Conservation (phyloP, 176 grass and related monocot genomes). For the Urochloa ruziziensis region DNA sequence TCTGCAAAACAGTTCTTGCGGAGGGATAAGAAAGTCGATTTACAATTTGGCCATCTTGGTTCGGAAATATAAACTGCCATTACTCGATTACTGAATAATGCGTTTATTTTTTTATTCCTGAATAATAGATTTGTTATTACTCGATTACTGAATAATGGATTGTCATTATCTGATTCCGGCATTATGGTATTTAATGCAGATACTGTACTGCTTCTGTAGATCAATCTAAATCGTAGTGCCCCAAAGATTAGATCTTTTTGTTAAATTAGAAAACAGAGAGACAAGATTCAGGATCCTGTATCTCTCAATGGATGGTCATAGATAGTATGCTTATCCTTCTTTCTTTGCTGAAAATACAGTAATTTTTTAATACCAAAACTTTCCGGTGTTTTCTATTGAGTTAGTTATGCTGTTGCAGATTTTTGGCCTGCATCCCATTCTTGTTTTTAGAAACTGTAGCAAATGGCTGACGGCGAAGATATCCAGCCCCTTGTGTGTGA, state of each 20-base stretch:
- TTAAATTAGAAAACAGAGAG: not conserved
- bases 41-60: not conserved
- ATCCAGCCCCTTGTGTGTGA: conserved; percentile 54
- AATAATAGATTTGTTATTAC: not conserved
- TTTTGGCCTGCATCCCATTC: not conserved
- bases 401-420: not conserved
- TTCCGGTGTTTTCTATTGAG: not conserved
- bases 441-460: conserved; percentile 7
- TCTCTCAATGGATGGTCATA: not conserved
- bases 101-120: not conserved
- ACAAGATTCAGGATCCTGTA: not conserved
- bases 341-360: not conserved
- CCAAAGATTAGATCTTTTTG: not conserved
- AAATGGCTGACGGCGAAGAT: conserved; percentile 43
- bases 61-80: too few relatives aligned
- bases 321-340: not conserved
- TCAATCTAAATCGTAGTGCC: not conserved
- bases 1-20: not conserved
- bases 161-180: not conserved
- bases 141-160: not conserved
- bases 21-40: not conserved
- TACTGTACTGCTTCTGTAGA: not conserved
- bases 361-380: not conserved
- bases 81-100: not conserved
- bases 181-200: not conserved